Base-by-base conservation (phyloP, 2,329 filamentous ascomycete species). In the Myriangium duriaei region DNA sequence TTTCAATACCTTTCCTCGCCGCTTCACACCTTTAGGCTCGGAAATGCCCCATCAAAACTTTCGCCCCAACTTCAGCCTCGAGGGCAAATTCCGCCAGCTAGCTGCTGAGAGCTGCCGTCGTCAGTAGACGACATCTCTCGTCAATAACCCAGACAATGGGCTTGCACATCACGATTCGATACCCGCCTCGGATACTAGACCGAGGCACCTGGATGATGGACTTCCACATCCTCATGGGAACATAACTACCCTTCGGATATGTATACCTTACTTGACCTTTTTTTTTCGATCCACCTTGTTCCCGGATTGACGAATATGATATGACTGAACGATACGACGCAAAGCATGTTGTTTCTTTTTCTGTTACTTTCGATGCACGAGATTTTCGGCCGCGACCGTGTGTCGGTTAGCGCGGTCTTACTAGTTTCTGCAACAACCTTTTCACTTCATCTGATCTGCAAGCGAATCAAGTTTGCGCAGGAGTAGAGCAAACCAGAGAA, bases 1-100 rank as follows among this genome's bases (percentile, higher is more conserved):
- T 35, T 55, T 52, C 49, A 65, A 65, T 44, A 68, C 64, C 4
- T 68, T 68, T 42, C 65, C 65, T 11, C 59, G 65, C 35, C 58
- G 58, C 41, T 58, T 54, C 16, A 51, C 54, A 5, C 53, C 56
- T 11, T 54, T 56, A 34, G 51, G 52, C 34, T 59, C 36, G 11
- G 41, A 37, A 18, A 12, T 38, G 17, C 34, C 36, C 12, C 13
- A 14, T 9, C 36, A 39, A 13, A 2, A 31, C 4, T 39, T 39
- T 30, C 36, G 36, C 12, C 36, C 36, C 3, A 39, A 39, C 19
- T 30, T 39, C n/a, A 32, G 29, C 2, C 36, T 39, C n/a, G 36
- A 39, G 26, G 36, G 36, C 10, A 29, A 30, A 11, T 39, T 39
- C 30, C 36, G 36, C 12, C 29, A 39, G 12, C 17, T 39, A 12